Evolutionary conservation across 768 basidiomycete genomes (phyloP).

Genomic region (Inosperma sp.): DNA sequence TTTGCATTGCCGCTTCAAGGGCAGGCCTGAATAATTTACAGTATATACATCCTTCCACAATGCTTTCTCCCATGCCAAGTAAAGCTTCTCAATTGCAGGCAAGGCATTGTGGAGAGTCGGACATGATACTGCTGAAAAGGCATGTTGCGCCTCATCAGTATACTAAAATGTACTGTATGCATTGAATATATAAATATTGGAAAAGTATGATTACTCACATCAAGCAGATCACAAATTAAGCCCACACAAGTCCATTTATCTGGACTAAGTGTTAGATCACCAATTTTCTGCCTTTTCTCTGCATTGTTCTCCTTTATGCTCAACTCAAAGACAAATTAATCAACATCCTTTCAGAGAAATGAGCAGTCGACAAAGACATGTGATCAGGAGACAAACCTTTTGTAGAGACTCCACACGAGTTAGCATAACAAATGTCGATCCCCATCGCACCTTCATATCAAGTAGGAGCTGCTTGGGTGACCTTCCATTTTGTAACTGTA

Average conservation of each 20-base stretch:
- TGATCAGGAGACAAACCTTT: neutral
- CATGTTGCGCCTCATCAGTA: neutral
- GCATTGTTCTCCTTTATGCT: neutral
- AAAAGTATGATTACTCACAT: neutral
- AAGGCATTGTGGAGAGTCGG: slow-evolving; percentile 21
- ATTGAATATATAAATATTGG: neutral
- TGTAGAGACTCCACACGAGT: neutral
- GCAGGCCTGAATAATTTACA: slow-evolving; percentile 13
- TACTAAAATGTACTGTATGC: no score
- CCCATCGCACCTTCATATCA: slow-evolving; percentile 4
- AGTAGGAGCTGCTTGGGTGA: neutral
- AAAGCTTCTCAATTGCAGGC: slow-evolving; percentile 19
- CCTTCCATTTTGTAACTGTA: neutral
- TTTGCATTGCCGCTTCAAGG: slow-evolving; percentile 13
- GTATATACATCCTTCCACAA: neutral
- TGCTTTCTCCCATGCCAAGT: slow-evolving; percentile 16
- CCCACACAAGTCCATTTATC: neutral
- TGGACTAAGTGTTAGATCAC: neutral
- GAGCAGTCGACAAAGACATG: neutral
- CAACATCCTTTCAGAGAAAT: no score
- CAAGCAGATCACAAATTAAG: neutral
- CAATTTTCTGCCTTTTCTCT: neutral
- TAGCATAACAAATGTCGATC: slow-evolving; percentile 6
- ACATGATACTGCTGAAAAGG: neutral
- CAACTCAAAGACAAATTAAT: neutral